Evolutionary conservation across 169 alveolate species (phyloP), one percentile per base, ranked within the genome.

Genomic region (Eimeria brunetti): DNA sequence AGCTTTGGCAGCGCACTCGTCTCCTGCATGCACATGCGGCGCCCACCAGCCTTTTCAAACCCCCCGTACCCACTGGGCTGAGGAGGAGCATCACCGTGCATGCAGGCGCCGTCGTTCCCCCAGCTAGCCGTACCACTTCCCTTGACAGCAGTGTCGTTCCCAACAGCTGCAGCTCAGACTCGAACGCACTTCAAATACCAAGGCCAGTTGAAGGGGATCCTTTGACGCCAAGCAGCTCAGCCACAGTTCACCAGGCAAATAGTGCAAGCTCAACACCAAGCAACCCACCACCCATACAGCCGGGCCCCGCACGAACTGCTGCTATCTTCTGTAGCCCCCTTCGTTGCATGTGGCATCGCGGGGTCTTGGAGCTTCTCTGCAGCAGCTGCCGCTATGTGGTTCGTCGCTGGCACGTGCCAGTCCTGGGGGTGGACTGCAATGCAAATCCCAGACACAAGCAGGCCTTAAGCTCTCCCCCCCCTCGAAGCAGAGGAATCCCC

Each of bases 381-480:
- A 97, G 97, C 91, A 97, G 98, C 60, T 98, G 99, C 95, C 97
- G 99, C 75, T 98, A 98, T 95, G 99, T 98, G 71, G 97, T 98
- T 30, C 97, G 97, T 60, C 95, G 96, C 71, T 97, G 98, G 98
- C 98, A 98, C 89, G 98, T 98, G 73, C 99, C 99, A 2, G 96
- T 98, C 49, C 96, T 98, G 27, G 99, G 98, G 11, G 98, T 98
- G 56, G 99, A 98, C 95, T 98, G 99, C 95, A 97, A 97, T 93
- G 98, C 98, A 33, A 98, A 98, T 90, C 98, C 98, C 53, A 95
- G 99, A 58, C 99, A 98, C 95, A 97, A 97, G 84, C 99, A 98
- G 92, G 97, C 98, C 62, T 89, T 98, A 86, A 97, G 98, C 1
- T 96, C 96, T 60, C 98, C 99, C 2, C 97, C 98, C 1, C 98